Evolutionary conservation across 2,329 filamentous ascomycete genomes (phyloP).

Genomic region (Nemania sp.): DNA sequence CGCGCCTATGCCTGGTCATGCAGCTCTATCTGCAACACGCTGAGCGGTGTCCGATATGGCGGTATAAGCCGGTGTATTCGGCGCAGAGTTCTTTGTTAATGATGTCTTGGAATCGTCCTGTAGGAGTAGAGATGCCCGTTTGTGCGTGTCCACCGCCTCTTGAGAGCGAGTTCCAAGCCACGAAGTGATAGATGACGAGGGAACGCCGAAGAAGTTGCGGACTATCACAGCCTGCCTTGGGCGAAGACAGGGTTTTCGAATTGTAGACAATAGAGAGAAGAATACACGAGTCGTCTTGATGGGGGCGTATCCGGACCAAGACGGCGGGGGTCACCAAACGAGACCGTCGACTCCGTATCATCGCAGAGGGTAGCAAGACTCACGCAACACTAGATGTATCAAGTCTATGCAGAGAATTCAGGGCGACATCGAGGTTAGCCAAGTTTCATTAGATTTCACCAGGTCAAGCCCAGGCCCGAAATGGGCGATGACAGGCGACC

Average conservation of each 20-base stretch:
- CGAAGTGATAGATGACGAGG: conserved; percentile 48
- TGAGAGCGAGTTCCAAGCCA: conserved; percentile 48
- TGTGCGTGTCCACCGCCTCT: conserved; percentile 56
- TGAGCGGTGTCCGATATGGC: conserved; percentile 42
- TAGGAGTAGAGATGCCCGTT: conserved; percentile 50
- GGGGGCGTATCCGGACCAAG: conserved; percentile 33
- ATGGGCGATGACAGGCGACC: conserved; percentile 47
- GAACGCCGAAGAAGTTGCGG: conserved; percentile 24
- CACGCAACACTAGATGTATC: conserved; percentile 34
- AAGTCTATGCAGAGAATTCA: conserved; percentile 35
- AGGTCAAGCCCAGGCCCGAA: conserved; percentile 43
- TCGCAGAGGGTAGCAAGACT: conserved; percentile 34
- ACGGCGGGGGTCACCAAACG: conserved; percentile 32
- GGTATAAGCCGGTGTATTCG: conserved; percentile 48
- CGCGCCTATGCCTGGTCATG: conserved; percentile 46
- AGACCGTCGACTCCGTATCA: conserved; percentile 38
- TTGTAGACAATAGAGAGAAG: conserved; percentile 23
- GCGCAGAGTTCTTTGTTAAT: conserved; percentile 53
- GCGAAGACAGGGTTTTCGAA: conserved; percentile 29
- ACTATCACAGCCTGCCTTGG: conserved; percentile 25
- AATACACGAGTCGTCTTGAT: conserved; percentile 28
- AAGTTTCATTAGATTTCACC: conserved; percentile 48
- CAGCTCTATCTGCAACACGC: conserved; percentile 45
- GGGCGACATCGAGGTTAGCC: conserved; percentile 44
- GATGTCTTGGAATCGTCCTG: conserved; percentile 55